A percentile compares a stretch with the other conserved stretches of the same genome.
These are phyloP conservation scores for Sextonia rubra DNA, from an alignment of 164 flowering plant genomes.

Conservation along the genomic window DNA sequence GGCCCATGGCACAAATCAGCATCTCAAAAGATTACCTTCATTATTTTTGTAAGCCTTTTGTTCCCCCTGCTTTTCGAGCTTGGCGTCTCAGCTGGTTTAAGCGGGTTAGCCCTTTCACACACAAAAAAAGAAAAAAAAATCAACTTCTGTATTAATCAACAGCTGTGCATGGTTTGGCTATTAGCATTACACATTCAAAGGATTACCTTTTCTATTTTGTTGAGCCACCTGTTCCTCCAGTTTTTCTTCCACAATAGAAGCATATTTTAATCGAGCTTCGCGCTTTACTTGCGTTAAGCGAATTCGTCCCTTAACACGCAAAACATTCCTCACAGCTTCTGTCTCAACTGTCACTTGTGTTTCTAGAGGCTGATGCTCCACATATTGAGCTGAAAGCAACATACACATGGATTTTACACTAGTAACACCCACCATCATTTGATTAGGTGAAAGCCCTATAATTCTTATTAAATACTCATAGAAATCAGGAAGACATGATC, in stretches of 20 bases:
- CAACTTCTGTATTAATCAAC: no score
- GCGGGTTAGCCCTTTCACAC: no score
- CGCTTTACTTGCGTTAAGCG: constrained; percentile 9
- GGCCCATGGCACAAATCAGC: no score
- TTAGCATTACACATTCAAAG: not conserved
- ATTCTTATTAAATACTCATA: not conserved
- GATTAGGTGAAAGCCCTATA: not conserved
- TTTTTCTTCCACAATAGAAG: not conserved
- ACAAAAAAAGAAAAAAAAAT: no score
- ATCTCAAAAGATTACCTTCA: no score
- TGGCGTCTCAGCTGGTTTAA: no score
- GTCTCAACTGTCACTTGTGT: not conserved
- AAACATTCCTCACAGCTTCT: not conserved
- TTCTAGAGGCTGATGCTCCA: not conserved
- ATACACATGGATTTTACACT: no score
- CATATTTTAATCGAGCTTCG: constrained; percentile 12
- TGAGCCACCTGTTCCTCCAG: not conserved
- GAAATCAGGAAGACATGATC: not conserved
- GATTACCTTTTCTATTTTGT: not conserved
- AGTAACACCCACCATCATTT: no score
- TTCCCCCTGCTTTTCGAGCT: no score
- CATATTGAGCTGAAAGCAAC: not conserved
- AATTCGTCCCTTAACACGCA: constrained; percentile 1
- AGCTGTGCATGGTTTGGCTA: no score
- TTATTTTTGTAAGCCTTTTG: no score